Evolutionary conservation across 495 filamentous ascomycete genomes (phyloP).

Genomic region (Penicillium egyptiacum): DNA sequence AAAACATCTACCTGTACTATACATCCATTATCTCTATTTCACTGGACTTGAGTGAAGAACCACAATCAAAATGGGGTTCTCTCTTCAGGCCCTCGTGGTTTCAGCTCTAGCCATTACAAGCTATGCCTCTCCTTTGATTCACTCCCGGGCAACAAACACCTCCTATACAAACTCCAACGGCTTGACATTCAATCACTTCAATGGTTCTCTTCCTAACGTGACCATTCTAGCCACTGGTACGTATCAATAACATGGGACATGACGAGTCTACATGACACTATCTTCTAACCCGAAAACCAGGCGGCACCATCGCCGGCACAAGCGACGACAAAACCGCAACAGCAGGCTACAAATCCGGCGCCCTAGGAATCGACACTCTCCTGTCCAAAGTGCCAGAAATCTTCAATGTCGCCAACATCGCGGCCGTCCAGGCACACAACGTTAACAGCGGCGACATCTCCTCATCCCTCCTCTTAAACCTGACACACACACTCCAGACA

Average conservation of each 20-base stretch:
- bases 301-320: constrained; percentile 51
- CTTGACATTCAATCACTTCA: constrained; percentile 41
- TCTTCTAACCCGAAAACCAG: constrained; percentile 7
- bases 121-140: constrained; percentile 32
- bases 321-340: constrained; percentile 45
- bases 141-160: constrained; percentile 22
- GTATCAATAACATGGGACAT: background rate
- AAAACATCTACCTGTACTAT: background rate
- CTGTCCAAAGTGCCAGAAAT: constrained; percentile 46
- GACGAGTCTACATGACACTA: background rate
- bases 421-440: constrained; percentile 46
- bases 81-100: constrained; percentile 21
- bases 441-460: constrained; percentile 41
- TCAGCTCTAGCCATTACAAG: constrained; percentile 25
- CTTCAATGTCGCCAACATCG: constrained; percentile 47
- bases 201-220: constrained; percentile 48
- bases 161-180: constrained; percentile 37
- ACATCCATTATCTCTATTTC: background rate
- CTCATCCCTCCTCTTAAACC: constrained; percentile 41
- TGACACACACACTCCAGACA: constrained; percentile 41
- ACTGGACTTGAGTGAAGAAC: background rate
- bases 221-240: constrained; percentile 50
- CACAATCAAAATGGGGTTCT: constrained; percentile 21
- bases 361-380: constrained; percentile 39
- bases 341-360: constrained; percentile 47